Evolutionary conservation across 768 basidiomycete genomes (phyloP).

Genomic region (Kockovaella imperatae): DNA sequence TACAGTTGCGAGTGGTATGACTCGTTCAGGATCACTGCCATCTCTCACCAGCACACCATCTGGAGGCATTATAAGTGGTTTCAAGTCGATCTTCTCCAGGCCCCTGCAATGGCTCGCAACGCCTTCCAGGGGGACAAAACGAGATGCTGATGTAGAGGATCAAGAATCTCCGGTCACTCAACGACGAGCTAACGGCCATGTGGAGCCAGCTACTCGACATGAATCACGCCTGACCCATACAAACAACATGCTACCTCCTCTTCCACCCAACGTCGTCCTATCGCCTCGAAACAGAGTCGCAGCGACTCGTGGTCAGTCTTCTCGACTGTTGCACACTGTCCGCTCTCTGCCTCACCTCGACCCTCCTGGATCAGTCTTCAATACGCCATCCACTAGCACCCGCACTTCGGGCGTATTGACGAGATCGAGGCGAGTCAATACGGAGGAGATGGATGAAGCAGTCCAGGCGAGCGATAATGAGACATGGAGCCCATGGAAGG

Average conservation of each 20-base stretch:
- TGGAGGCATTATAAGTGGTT: conserved; percentile 2
- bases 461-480: conserved; percentile 5
- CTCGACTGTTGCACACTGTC: conserved; percentile 13
- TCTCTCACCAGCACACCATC: too few relatives aligned
- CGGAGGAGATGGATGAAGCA: conserved; percentile 1
- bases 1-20: not conserved
- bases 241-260: conserved; percentile 12
- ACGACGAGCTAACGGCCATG: too few relatives aligned
- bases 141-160: conserved; percentile 10
- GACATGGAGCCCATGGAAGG: conserved; percentile 23
- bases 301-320: conserved; percentile 1
- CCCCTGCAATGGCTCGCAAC: conserved; percentile 23
- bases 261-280: conserved; percentile 17
- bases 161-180: conserved; percentile 8
- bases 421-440: conserved; percentile 12
- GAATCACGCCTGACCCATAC: conserved; percentile 7
- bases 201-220: too few relatives aligned
- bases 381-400: conserved; percentile 5
- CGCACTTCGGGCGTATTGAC: conserved; percentile 1
- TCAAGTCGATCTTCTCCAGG: conserved; percentile 13
- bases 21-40: conserved; percentile 7
- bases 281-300: not conserved
- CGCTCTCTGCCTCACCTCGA: conserved; percentile 24
- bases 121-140: conserved; percentile 7
- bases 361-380: conserved; percentile 9